These are phyloP conservation scores for Cotoneaster glaucophyllus DNA, from an alignment of 306 rosid genomes.

Conservation along the genomic window DNA sequence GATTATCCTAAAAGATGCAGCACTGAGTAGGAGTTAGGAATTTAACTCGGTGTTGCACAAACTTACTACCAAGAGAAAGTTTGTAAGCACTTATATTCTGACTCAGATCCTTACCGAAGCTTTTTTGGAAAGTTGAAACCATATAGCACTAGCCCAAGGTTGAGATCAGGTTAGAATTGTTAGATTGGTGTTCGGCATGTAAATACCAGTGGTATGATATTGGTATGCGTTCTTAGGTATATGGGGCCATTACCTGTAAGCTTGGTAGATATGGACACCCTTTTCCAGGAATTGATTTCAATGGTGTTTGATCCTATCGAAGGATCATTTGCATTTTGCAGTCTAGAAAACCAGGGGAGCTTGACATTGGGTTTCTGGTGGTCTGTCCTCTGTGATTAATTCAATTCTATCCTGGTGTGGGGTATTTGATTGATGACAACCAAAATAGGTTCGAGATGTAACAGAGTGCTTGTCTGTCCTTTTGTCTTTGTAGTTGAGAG, in stretches of 20 bases:
- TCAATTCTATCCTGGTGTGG: neutral
- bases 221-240: too few species aligned
- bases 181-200: neutral
- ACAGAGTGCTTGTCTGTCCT: neutral
- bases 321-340: neutral
- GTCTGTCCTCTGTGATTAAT: neutral
- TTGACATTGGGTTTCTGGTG: neutral
- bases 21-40: neutral
- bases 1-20: neutral
- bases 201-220: too few species aligned
- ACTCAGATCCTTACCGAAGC: neutral
- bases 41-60: neutral
- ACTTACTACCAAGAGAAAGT: neutral
- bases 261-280: neutral
- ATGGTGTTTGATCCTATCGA: neutral
- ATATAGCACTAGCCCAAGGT: neutral
- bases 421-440: neutral
- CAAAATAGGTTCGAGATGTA: neutral
- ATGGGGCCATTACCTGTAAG: too few species aligned
- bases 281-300: neutral
- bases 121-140: neutral
- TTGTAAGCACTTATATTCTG: slow-evolving; percentile 1
- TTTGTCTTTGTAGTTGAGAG: neutral
- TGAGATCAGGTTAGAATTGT: too few species aligned
- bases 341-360: neutral